phyloP scores from a whole-genome alignment of 768 basidiomycete species.

The Pleurotus giganteus region DNA sequence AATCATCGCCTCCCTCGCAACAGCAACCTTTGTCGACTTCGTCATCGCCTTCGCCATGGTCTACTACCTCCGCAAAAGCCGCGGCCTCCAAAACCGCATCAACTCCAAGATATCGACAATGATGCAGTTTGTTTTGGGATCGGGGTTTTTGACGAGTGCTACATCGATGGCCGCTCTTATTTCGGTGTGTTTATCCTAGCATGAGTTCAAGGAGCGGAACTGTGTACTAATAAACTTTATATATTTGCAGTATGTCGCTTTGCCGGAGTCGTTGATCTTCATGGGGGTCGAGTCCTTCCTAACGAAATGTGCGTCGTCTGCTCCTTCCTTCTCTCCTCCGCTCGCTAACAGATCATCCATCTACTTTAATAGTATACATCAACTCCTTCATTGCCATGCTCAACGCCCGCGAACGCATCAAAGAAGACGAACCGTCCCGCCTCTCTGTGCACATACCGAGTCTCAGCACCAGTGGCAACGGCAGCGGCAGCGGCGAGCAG shows the following conservation, averaged over 20 bases:
- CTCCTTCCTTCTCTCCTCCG: background rate
- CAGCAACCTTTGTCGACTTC: conserved; percentile 4
- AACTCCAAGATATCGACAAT: background rate
- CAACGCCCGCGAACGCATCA: background rate
- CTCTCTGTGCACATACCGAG: background rate
- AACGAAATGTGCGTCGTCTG: background rate
- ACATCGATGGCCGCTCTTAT: background rate
- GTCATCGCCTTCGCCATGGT: background rate
- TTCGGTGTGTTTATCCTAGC: background rate
- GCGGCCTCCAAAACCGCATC: background rate
- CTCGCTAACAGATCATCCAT: background rate
- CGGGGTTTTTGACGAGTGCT: background rate
- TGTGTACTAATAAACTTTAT: too few species aligned
- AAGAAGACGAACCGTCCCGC: background rate
- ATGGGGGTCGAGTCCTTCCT: conserved; percentile 4
- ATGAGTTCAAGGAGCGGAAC: background rate
- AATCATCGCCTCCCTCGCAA: conserved; percentile 5
- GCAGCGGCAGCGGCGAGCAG: background rate
- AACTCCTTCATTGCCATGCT: conserved; percentile 4
- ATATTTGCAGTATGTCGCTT: background rate
- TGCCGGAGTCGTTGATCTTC: background rate
- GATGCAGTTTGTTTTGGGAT: background rate
- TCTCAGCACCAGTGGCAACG: too few species aligned
- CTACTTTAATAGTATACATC: background rate
- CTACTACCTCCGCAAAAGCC: background rate